phyloP scores from a whole-genome alignment of 306 rosid species.

The Biancaea sappan region DNA sequence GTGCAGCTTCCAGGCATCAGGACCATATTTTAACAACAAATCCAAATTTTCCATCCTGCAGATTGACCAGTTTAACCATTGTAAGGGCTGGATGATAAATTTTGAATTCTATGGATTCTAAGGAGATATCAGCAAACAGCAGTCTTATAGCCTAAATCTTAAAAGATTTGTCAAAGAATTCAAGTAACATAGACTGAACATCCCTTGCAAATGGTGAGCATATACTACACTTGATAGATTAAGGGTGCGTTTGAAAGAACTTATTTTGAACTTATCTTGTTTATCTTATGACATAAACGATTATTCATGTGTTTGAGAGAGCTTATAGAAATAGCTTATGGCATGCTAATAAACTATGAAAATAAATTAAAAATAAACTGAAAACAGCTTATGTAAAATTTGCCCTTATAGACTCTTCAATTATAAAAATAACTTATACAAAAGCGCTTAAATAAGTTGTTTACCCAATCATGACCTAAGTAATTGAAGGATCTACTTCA shows the following conservation, averaged over 20 bases:
- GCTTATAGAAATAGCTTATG: no score
- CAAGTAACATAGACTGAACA: conserved; percentile 6
- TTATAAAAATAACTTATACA: no score
- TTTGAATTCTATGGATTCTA: neutral
- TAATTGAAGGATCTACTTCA: neutral
- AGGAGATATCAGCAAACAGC: conserved; percentile 14
- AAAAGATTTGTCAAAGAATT: neutral
- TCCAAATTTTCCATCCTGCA: conserved; percentile 92
- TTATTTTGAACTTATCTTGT: no score
- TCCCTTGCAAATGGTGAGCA: neutral
- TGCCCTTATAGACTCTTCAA: no score
- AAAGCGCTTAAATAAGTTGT: no score
- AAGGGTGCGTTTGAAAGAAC: no score
- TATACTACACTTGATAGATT: neutral
- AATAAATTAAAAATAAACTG: no score
- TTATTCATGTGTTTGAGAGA: no score
- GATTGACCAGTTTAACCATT: conserved; percentile 28
- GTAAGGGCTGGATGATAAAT: conserved; percentile 10
- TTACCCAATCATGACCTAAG: no score
- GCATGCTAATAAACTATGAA: no score
- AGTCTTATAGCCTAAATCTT: neutral
- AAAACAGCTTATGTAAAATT: no score
- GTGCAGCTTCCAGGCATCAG: conserved; percentile 87
- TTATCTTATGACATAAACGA: no score
- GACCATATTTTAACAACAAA: conserved; percentile 75